A percentile compares a stretch with the other conserved stretches of the same genome.
Conservation (phyloP, 139 green algal species). For the Diplosphaera chodatii region DNA sequence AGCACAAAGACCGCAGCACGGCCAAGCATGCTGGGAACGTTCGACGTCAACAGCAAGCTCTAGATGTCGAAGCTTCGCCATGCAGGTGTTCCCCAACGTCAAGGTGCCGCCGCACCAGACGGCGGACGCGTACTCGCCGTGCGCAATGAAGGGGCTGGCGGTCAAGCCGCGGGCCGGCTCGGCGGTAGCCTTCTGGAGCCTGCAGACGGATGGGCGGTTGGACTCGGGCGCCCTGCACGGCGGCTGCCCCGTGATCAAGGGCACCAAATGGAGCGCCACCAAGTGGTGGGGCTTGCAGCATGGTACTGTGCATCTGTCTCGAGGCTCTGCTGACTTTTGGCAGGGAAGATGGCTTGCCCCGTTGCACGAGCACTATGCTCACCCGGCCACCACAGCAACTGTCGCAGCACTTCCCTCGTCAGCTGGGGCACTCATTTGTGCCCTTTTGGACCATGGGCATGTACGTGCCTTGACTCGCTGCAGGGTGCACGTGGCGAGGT, state of each 20-base stretch:
- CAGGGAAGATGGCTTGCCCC: too few species aligned
- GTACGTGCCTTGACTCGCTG: not conserved
- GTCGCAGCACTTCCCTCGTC: too few species aligned
- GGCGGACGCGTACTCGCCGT: slow-evolving; percentile 42
- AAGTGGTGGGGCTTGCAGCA: slow-evolving; percentile 32
- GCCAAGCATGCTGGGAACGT: too few species aligned
- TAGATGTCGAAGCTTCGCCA: too few species aligned
- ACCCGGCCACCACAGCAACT: too few species aligned
- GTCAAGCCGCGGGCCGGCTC: slow-evolving; percentile 44
- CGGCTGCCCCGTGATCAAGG: slow-evolving; percentile 60
- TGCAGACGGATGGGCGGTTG: not conserved
- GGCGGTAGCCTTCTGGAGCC: slow-evolving; percentile 22
- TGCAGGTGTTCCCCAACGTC: slow-evolving; percentile 54
- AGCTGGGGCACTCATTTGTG: too few species aligned
- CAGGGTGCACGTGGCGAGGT: slow-evolving; percentile 26
- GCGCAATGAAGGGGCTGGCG: slow-evolving; percentile 47
- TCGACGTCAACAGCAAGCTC: too few species aligned
- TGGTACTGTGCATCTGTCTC: too few species aligned
- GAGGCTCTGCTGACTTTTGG: too few species aligned
- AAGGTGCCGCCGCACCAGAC: slow-evolving; percentile 38
- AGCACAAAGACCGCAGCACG: too few species aligned
- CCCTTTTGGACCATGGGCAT: too few species aligned
- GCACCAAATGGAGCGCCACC: slow-evolving; percentile 42
- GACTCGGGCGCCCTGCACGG: slow-evolving; percentile 40
- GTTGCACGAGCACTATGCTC: too few species aligned